Evolutionary conservation across 495 filamentous ascomycete species (phyloP).

Genomic region (Neurospora sp.): DNA sequence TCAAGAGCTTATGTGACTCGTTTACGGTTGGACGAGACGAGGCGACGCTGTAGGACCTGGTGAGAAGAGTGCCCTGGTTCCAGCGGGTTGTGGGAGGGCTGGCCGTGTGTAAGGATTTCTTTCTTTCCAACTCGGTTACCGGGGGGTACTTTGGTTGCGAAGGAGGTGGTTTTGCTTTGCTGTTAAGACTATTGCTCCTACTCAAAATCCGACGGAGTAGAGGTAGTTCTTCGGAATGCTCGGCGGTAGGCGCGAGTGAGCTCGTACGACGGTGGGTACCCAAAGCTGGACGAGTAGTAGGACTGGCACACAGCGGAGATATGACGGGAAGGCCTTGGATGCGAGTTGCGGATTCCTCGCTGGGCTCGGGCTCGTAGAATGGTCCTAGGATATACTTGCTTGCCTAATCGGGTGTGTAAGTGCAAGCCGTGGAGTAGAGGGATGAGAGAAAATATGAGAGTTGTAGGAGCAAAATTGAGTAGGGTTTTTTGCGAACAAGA

Average conservation of each 20-base stretch:
- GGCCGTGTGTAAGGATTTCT: conserved; percentile 14
- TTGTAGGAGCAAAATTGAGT: neutral
- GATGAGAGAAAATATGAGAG: neutral
- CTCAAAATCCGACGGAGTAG: conserved; percentile 13
- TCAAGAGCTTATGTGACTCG: neutral
- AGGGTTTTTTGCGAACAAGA: neutral
- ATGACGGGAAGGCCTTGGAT: conserved; percentile 16
- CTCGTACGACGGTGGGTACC: neutral
- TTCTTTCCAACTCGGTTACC: conserved; percentile 7
- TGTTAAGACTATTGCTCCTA: conserved; percentile 13
- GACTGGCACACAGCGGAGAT: conserved; percentile 25
- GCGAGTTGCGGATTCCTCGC: conserved; percentile 19
- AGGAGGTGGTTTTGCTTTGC: conserved; percentile 6
- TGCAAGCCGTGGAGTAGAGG: neutral
- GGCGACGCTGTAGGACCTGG: conserved; percentile 18
- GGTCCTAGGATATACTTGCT: conserved; percentile 49
- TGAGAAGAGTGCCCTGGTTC: conserved; percentile 21
- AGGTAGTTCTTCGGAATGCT: conserved; percentile 9
- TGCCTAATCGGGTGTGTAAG: conserved; percentile 26
- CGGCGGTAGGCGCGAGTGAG: conserved; percentile 1
- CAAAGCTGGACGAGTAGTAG: conserved; percentile 10
- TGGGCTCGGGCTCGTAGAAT: conserved; percentile 22
- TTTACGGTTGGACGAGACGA: conserved; percentile 11
- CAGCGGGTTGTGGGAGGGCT: conserved; percentile 15
- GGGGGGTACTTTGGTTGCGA: conserved; percentile 1